Base-by-base conservation (phyloP, 2,329 filamentous ascomycete species). In the Piedraia hortae region DNA sequence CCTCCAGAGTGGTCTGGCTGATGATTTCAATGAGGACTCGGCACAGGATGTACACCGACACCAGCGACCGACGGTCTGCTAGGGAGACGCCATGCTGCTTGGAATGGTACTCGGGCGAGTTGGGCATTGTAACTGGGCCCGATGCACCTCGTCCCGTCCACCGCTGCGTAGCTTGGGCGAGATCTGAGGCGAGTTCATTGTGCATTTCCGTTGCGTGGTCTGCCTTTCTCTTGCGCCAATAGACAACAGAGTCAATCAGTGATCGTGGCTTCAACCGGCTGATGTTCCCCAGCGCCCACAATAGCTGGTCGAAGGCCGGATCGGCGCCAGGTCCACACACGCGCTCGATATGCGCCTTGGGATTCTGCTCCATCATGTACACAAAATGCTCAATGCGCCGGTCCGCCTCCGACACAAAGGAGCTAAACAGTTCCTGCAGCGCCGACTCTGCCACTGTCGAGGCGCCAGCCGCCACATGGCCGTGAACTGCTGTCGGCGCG, bases 401-500 rank as follows among this genome's bases (percentile, higher is more conserved):
- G 44, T 97, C 85, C n/a, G 85, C 85, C 42, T 88, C 74, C 9
- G 73, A 72, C 39, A 93, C 85, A 47, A 97, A 97, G 28, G 80
- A 78, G 32, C 85, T 93, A 47, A 93, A 91, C 19, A 97, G 54
- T 35, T 93, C 82, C 46, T 93, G 82, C 28, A 97, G 54, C 10
- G 85, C 85, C 59, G 90, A 93, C 52, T 97, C 85, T 24, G 78
- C 80, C n/a, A 91, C 80, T 0, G 80, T 91, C 46, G 82, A 89
- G 7, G 7, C 10, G 16, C 16, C 7, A 17, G 7, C 16, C 16
- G 7, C 7, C 10, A 17, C 7, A n/a, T n/a, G n/a, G n/a, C n/a
- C n/a, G n/a, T n/a, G 31, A 71, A 62, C 31, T 89, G 75, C 33
- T 63, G 62, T 34, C 56, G 62, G 24, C 63, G 59, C 69, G 38